These are phyloP conservation scores for Monilinia aucupariae DNA, from an alignment of 2,329 filamentous ascomycete species.

Conservation along the genomic window DNA sequence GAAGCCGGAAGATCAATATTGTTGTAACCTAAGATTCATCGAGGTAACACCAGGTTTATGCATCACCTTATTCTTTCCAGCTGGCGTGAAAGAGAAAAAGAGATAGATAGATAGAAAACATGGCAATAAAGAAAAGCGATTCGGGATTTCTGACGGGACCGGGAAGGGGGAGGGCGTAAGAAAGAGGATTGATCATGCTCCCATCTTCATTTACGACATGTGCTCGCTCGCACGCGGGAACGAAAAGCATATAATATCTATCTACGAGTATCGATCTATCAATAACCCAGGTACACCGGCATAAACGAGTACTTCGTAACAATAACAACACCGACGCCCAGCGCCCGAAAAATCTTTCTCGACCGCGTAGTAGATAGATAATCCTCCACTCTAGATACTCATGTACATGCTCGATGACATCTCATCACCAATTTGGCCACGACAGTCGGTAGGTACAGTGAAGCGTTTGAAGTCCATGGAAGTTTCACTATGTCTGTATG, in stretches of 20 bases:
- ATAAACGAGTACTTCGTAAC: background rate
- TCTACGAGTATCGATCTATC: background rate
- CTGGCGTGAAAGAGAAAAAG: background rate
- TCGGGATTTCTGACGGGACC: background rate
- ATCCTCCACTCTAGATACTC: background rate
- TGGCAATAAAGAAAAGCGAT: background rate
- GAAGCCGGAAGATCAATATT: slow-evolving; percentile 1
- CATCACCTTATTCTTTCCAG: slow-evolving; percentile 9
- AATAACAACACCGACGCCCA: background rate
- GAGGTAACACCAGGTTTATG: slow-evolving; percentile 4
- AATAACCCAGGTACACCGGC: no score
- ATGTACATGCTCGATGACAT: background rate
- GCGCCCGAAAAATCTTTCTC: slow-evolving; percentile 1
- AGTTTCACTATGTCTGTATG: no score
- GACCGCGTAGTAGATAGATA: no score
- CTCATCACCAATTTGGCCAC: background rate
- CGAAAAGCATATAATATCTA: background rate
- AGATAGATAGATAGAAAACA: background rate
- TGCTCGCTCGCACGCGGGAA: background rate
- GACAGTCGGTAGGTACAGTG: background rate
- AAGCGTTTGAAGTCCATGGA: no score
- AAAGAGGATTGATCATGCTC: slow-evolving; percentile 2
- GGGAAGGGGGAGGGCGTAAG: background rate
- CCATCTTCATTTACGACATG: background rate
- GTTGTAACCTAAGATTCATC: background rate